Evolutionary conservation across 306 rosid species (phyloP).

Genomic region (Sophora flavescens): DNA sequence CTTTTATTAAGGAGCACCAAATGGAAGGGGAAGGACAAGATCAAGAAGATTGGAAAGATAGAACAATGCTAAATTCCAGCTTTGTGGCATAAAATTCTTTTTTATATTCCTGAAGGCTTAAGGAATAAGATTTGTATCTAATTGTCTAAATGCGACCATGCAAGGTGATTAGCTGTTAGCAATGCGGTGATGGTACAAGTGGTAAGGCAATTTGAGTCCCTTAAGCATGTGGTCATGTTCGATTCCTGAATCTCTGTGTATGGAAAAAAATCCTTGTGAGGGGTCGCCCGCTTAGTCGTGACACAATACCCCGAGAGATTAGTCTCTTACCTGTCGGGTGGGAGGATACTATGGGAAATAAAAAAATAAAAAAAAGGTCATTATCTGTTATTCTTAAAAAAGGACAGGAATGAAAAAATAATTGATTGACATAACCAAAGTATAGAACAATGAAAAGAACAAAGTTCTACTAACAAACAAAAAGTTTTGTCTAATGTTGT

Average conservation of each 20-base stretch:
- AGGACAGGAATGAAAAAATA: slow-evolving; percentile 49
- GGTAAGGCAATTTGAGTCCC: too few species aligned
- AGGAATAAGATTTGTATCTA: slow-evolving; percentile 60
- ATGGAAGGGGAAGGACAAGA: not conserved
- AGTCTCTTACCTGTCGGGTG: too few species aligned
- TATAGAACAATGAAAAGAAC: slow-evolving; percentile 51
- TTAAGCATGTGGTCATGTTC: too few species aligned
- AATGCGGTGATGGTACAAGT: too few species aligned
- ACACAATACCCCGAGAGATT: too few species aligned
- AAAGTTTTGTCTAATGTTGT: slow-evolving; percentile 42
- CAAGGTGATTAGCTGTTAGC: slow-evolving; percentile 43
- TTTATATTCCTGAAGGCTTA: slow-evolving; percentile 60
- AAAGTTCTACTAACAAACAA: slow-evolving; percentile 42
- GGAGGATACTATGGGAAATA: too few species aligned
- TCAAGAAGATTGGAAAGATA: slow-evolving; percentile 37
- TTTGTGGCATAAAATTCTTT: slow-evolving; percentile 49
- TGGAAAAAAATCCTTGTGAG: too few species aligned
- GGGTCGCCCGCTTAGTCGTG: too few species aligned
- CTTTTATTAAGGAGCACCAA: slow-evolving; percentile 20
- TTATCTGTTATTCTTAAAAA: slow-evolving; percentile 42
- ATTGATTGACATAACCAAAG: slow-evolving; percentile 59
- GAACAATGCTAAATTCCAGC: slow-evolving; percentile 41
- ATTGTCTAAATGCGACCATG: slow-evolving; percentile 50
- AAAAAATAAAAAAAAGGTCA: too few species aligned
- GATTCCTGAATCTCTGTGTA: too few species aligned